Conservation (phyloP, 768 basidiomycete species). For the Cystobasidium tubakii region DNA sequence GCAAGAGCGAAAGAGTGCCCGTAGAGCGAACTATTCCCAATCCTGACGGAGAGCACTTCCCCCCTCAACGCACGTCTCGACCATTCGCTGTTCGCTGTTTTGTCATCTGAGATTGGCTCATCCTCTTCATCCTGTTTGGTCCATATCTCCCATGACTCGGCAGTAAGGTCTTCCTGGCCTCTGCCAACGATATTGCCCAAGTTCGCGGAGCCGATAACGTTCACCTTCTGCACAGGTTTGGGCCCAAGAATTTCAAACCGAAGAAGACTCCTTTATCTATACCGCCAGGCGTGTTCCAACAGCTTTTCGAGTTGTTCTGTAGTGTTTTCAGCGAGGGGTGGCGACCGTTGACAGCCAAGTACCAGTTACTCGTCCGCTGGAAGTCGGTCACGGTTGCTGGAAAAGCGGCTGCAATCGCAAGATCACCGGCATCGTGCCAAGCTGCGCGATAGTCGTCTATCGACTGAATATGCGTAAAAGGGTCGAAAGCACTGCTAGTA, state of each 20-base stretch:
- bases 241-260: conserved; percentile 37
- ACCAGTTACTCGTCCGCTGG: neutral
- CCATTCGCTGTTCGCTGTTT: neutral
- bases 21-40: neutral
- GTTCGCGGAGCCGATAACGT: conserved; percentile 35
- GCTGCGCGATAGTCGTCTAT: neutral
- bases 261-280: conserved; percentile 38
- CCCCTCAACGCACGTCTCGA: conserved; percentile 17
- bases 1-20: neutral
- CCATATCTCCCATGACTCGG: conserved; percentile 41
- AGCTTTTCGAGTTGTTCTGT: neutral
- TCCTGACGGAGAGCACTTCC: conserved; percentile 36
- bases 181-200: conserved; percentile 39
- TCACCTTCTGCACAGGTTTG: conserved; percentile 15
- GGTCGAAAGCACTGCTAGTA: neutral
- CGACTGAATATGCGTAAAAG: neutral
- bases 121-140: neutral
- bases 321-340: neutral
- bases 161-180: conserved; percentile 34
- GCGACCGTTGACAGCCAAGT: neutral
- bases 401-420: neutral
- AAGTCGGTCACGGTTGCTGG: neutral
- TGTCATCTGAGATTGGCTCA: neutral
- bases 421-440: conserved; percentile 10
- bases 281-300: conserved; percentile 18